These are phyloP conservation scores for Prunus mira DNA, from an alignment of 306 rosid species.

Conservation along the genomic window DNA sequence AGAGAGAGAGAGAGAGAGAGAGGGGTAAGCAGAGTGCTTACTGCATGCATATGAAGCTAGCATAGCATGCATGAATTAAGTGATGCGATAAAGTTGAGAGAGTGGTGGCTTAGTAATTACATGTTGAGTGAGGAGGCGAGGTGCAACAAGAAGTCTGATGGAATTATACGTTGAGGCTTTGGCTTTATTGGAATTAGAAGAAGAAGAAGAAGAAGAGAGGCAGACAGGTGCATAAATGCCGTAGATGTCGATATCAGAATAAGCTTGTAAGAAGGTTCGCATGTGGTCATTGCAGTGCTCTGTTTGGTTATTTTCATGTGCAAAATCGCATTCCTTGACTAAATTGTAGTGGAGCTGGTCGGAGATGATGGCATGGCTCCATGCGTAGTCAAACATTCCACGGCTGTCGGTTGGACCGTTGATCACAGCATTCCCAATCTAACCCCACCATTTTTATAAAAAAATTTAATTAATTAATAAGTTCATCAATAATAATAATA, in stretches of 20 bases:
- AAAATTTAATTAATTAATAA: too few species aligned
- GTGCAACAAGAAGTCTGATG: constrained; percentile 29
- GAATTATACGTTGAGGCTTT: background rate
- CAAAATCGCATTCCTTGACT: constrained; percentile 28
- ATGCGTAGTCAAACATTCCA: constrained; percentile 56
- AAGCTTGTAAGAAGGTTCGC: constrained; percentile 25
- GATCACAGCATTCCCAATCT: constrained; percentile 59
- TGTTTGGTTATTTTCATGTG: constrained; percentile 21
- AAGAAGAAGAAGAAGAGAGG: background rate
- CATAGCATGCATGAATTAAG: too few species aligned
- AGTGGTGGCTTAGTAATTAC: constrained; percentile 22
- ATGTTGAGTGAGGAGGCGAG: constrained; percentile 43
- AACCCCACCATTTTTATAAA: background rate
- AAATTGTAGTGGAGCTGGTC: constrained; percentile 32
- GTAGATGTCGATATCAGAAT: constrained; percentile 40
- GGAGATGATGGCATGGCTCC: constrained; percentile 62
- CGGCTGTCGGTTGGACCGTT: constrained; percentile 38
- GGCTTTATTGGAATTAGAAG: background rate
- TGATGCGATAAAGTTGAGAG: background rate
- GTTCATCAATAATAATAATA: too few species aligned
- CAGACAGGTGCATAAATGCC: constrained; percentile 55
- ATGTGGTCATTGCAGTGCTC: constrained; percentile 13
- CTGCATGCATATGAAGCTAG: too few species aligned
- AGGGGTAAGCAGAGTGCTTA: too few species aligned
- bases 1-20: too few species aligned